These are phyloP conservation scores for Coemansia sp. DNA, from an alignment of 192 early-diverging fungal species.

Conservation along the genomic window DNA sequence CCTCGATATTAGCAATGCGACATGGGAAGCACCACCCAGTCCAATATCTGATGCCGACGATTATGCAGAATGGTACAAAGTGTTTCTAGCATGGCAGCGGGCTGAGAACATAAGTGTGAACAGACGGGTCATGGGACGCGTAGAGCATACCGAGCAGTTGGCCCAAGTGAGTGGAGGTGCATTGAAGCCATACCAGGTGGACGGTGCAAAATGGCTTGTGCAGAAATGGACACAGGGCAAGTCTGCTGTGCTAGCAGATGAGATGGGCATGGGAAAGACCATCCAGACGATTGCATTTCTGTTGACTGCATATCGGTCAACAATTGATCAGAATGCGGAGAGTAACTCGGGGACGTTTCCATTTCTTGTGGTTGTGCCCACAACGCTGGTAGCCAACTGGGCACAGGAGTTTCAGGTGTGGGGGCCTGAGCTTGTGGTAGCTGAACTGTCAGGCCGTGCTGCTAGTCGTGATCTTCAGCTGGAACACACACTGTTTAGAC, in stretches of 20 bases:
- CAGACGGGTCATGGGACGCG: background rate
- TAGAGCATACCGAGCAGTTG: constrained; percentile 49
- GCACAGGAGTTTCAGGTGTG: constrained; percentile 85
- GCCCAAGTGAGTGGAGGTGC: constrained; percentile 74
- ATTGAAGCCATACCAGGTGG: constrained; percentile 87
- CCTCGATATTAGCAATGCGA: constrained; percentile 13
- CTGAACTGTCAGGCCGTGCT: constrained; percentile 77
- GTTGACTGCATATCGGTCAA: constrained; percentile 64
- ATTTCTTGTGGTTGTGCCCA: constrained; percentile 89
- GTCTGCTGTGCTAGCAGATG: constrained; percentile 93
- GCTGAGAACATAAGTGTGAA: constrained; percentile 25
- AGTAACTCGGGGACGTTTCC: constrained; percentile 79
- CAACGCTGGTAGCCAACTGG: constrained; percentile 93
- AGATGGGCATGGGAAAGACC: constrained; percentile 95
- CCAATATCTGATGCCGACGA: constrained; percentile 16
- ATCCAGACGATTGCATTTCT: constrained; percentile 93
- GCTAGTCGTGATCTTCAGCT: constrained; percentile 63
- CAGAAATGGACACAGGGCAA: constrained; percentile 80
- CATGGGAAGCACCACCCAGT: constrained; percentile 42
- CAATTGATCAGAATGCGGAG: constrained; percentile 29
- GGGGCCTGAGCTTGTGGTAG: constrained; percentile 89
- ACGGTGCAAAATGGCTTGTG: constrained; percentile 93
- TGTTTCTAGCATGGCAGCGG: constrained; percentile 15
- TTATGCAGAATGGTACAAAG: constrained; percentile 18
- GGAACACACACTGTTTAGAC: constrained; percentile 30